Base-by-base conservation (phyloP, 257 asterid genomes). In the Cruciata laevipes region DNA sequence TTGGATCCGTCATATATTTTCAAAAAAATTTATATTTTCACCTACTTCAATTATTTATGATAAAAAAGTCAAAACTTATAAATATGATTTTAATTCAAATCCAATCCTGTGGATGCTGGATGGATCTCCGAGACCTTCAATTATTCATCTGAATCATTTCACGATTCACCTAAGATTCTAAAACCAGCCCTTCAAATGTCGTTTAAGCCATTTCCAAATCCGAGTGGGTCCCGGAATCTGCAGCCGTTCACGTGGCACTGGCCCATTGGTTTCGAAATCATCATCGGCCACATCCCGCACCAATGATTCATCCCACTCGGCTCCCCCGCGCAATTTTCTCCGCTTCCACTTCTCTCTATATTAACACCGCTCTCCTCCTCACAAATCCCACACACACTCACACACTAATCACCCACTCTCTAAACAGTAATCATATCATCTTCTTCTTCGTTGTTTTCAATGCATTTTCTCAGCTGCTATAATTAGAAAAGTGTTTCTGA, bases 211-310 rank as follows among this genome's bases (percentile, higher is more conserved):
- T 13, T 13, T 13, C 35, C 70, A 72, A 10, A 65, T 40, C 38
- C 24, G 61, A 12, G 31, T 24, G 17, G 23, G 13, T 1, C 11
- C 63, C 21, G 12, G 79, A 67, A 70, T 77, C 71, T 71, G 53
- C 27, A 40, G 72, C 33, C 11, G 8, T 31, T 70, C 80, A 76
- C 79, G 84, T 79, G 86, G 80, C 52, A 63, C 20, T 76, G 80
- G 72, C 31, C 79, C 75, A 73, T 71, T 63, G 20, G 75, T 56
- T 33, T 25, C 1, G 0, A 33, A 42, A 56, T 67, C 79, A 59
- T 2, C 63, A 32, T 0, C n/a, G 27, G 7, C 42, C 33, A 66
- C 63, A 25, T 6, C 30, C 35, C 25, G 31, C 5, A 2, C 73
- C 60, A 6, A 67, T 8, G 42, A 62, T 5, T n/a, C 69, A 7